A percentile compares a stretch with the other conserved stretches of the same genome.
Evolutionary conservation across 139 green algal genomes (phyloP).

Genomic region (Tetradesmus lagerheimii): DNA sequence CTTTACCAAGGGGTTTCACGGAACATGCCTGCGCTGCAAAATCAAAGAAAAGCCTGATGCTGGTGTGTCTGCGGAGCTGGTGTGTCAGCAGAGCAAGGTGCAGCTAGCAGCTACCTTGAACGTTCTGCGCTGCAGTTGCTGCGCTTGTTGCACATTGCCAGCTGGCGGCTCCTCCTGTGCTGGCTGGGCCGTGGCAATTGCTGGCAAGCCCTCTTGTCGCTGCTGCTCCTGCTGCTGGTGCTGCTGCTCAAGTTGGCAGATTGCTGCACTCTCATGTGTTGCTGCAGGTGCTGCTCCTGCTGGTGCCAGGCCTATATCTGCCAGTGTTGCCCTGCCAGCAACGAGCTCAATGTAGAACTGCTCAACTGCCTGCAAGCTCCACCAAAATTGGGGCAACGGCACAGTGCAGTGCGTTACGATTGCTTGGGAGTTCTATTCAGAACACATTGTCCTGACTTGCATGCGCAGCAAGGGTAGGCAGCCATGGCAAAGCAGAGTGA

Average conservation of each 20-base stretch:
- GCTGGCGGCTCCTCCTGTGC: not conserved
- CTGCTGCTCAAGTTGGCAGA: not conserved
- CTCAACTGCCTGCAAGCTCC: conserved; percentile 28
- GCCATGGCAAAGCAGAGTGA: no score
- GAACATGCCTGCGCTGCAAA: not conserved
- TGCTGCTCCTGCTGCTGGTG: not conserved
- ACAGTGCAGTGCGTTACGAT: no score
- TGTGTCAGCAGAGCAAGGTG: not conserved
- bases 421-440: no score
- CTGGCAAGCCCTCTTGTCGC: not conserved
- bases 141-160: not conserved
- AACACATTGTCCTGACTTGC: no score
- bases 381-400: no score
- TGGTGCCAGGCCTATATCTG: not conserved
- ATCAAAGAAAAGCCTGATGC: not conserved
- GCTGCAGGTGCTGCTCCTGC: not conserved
- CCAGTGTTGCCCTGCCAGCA: not conserved
- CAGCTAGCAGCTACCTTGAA: not conserved
- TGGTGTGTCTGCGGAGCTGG: no score
- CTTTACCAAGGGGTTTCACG: no score
- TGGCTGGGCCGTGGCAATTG: not conserved
- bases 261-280: not conserved
- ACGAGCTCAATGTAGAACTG: conserved; percentile 8
- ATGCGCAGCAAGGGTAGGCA: no score
- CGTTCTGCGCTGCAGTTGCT: conserved; percentile 3